A percentile compares a stretch with the other conserved stretches of the same genome.
Conservation (phyloP, 1,284 basidiomycete genomes). For the Golubevia pallescens region DNA sequence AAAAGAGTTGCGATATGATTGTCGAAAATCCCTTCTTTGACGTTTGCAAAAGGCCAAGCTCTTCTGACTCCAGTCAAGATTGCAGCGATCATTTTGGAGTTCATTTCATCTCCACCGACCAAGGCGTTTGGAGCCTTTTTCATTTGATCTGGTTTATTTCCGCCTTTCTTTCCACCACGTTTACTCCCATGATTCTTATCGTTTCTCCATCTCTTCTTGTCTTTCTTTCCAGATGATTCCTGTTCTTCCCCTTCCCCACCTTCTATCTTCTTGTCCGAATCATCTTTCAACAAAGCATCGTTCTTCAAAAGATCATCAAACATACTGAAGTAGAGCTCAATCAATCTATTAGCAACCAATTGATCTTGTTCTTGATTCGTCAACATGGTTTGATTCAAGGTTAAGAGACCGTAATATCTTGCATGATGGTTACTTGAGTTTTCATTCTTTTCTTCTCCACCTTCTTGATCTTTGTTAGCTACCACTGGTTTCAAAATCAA, state of each 20-base stretch:
- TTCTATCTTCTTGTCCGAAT: constrained; percentile 56
- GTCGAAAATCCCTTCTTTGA: constrained; percentile 70
- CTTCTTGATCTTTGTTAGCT: constrained; percentile 26
- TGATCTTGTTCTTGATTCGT: constrained; percentile 73
- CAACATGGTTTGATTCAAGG: constrained; percentile 90
- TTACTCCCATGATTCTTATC: constrained; percentile 63
- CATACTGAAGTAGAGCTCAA: constrained; percentile 93
- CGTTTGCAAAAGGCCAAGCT: constrained; percentile 86
- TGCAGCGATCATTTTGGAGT: constrained; percentile 82
- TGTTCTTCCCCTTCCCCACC: constrained; percentile 60
- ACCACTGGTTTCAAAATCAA: constrained; percentile 73
- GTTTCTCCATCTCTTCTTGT: constrained; percentile 63
- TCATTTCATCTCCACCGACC: constrained; percentile 72
- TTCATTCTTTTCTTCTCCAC: background rate
- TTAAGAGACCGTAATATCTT: constrained; percentile 88
- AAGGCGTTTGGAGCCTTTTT: constrained; percentile 18
- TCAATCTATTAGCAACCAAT: constrained; percentile 79
- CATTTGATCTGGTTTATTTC: constrained; percentile 54
- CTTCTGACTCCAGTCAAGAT: constrained; percentile 94
- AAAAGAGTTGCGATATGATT: constrained; percentile 92
- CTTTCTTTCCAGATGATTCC: constrained; percentile 61
- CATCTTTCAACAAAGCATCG: constrained; percentile 59
- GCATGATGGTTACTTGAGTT: constrained; percentile 69
- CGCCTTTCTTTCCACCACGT: constrained; percentile 59
- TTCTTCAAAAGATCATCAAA: constrained; percentile 74